Base-by-base conservation (phyloP, 2,329 filamentous ascomycete genomes). In the Venturia asperata region DNA sequence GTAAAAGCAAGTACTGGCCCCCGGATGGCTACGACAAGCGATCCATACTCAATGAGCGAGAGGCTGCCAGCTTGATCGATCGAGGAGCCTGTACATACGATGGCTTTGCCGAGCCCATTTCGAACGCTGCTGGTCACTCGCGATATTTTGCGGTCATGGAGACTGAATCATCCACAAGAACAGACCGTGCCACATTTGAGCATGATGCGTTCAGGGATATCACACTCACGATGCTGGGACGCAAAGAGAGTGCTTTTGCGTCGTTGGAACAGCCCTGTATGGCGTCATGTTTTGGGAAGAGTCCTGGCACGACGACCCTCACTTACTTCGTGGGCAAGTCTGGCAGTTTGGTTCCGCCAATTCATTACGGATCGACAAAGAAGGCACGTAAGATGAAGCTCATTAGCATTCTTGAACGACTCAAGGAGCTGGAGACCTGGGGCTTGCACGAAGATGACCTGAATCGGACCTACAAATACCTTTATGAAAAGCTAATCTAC, bases 251-350 rank as follows among this genome's bases (percentile, higher is more conserved):
- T 63, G 71, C 75, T 47, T 74, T 73, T 66, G 83, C 88, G 67
- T 87, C 88, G 1, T 78, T 91, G 34, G 89, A 92, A 71, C 87
- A 91, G 70, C 89, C 89, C 5, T 90, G 87, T 72, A 85, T 86
- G 74, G 81, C 85, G 0, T 89, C 88, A 72, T 83, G 82, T 68
- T 88, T 85, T 73, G 89, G 89, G 15, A 78, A 79, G 62, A 80
- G 83, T 27, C 85, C 87, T 0, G 89, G 89, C 6, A 91, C 88
- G 0, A 83, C 89, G 63, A 90, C 88, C 0, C 77, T 92, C 62
- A 90, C 89, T 69, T 83, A 86, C 68, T 91, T 87, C 83, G 83
- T 84, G 15, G 81, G 82, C 65, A 79, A 83, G 68, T 83, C 82
- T 21, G 87, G 86, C 65, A 79, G 76, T 41, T 73, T 82, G 5